Evolutionary conservation across 306 rosid species (phyloP).

Genomic region (Sicyos edulis): DNA sequence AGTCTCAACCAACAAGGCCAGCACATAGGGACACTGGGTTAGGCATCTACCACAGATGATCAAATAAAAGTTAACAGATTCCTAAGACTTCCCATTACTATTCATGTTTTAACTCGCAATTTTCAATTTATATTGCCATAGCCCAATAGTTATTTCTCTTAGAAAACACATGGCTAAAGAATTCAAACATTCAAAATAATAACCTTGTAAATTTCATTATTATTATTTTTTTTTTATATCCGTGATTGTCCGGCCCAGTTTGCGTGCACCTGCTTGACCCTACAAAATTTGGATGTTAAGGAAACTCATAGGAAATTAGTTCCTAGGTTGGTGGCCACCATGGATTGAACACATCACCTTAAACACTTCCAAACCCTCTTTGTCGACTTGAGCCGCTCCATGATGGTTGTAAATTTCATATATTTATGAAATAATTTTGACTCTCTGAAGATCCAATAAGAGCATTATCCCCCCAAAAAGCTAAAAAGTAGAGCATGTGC

Average conservation of each 20-base stretch:
- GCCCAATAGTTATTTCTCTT: background rate
- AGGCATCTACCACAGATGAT: background rate
- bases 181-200: constrained; percentile 9
- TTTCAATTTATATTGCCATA: background rate
- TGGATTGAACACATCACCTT: too few species aligned
- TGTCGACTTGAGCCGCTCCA: too few species aligned
- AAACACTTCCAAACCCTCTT: too few species aligned
- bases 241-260: too few species aligned
- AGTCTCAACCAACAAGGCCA: too few species aligned
- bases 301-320: too few species aligned
- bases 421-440: background rate
- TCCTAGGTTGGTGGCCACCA: too few species aligned
- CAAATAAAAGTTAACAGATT: background rate
- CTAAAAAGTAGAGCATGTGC: background rate
- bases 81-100: background rate
- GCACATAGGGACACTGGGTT: too few species aligned
- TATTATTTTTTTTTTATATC: too few species aligned
- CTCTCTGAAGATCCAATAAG: background rate
- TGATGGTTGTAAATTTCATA: too few species aligned
- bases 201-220: background rate
- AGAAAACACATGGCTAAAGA: background rate
- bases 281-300: too few species aligned
- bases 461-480: background rate
- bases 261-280: too few species aligned
- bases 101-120: background rate